Percentiles rank a stretch among this genome's conserved stretches.
These are phyloP conservation scores for Metschnikowia vanudenii DNA, from an alignment of 805 yeast genomes.

Conservation along the genomic window DNA sequence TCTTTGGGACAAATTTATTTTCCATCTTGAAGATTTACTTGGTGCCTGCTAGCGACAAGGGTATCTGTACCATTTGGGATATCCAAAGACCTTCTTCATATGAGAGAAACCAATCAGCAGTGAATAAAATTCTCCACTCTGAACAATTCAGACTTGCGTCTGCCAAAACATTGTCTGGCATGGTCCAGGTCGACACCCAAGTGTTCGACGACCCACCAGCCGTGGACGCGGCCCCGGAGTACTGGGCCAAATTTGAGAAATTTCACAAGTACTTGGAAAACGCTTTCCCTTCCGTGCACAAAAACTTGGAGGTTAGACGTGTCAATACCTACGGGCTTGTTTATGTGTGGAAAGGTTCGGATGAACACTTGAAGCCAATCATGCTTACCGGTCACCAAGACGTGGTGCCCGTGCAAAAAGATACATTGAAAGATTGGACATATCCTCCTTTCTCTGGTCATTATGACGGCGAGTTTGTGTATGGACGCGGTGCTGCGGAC, in stretches of 20 bases:
- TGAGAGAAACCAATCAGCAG: slow-evolving; percentile 31
- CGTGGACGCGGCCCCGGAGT: slow-evolving; percentile 18
- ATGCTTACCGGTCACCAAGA: slow-evolving; percentile 42
- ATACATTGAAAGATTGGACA: slow-evolving; percentile 38
- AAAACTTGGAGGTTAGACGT: slow-evolving; percentile 31
- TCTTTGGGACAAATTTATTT: slow-evolving; percentile 23
- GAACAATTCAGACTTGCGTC: slow-evolving; percentile 11
- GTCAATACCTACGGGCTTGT: slow-evolving; percentile 39
- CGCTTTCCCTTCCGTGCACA: slow-evolving; percentile 34
- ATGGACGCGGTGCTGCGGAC: slow-evolving; percentile 23
- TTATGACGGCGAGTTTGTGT: slow-evolving; percentile 27
- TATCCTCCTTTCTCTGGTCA: slow-evolving; percentile 39
- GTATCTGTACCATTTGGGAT: slow-evolving; percentile 17
- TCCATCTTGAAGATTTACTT: slow-evolving; percentile 20
- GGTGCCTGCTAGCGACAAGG: slow-evolving; percentile 18
- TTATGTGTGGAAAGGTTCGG: slow-evolving; percentile 38
- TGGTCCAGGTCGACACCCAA: slow-evolving; percentile 21
- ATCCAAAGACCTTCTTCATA: slow-evolving; percentile 26
- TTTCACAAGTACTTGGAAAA: slow-evolving; percentile 32
- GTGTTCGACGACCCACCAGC: slow-evolving; percentile 19
- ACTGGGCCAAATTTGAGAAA: slow-evolving; percentile 21
- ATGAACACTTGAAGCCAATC: slow-evolving; percentile 32
- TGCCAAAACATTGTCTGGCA: slow-evolving; percentile 15
- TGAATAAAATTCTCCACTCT: slow-evolving; percentile 15
- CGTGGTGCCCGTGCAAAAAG: slow-evolving; percentile 42